Evolutionary conservation across 2,329 filamentous ascomycete species (phyloP), one percentile per base, ranked within the genome.

Genomic region (Aspergillus fumigatus): DNA sequence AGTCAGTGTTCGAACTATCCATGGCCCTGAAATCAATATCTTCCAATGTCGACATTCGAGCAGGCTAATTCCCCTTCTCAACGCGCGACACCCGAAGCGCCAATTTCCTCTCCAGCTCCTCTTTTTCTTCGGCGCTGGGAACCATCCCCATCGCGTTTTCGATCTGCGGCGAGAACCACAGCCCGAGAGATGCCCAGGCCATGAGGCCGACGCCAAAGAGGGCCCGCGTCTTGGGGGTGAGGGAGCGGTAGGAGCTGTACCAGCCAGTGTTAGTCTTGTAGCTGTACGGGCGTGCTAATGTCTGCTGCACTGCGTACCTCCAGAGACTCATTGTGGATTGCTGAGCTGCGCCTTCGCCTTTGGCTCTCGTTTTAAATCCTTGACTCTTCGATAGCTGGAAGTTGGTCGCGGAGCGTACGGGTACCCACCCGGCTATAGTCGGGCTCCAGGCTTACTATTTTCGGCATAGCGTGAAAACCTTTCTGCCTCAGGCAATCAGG

Each of bases 171-270:
- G 88, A 85, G 19, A 89, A 69, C 69, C 88, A 87, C n/a, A 94
- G 80, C 17, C 90, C 92, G 43, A 85, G 77, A 43, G 79, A 77
- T 14, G 90, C 90, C 84, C 91, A 96, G 35, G 84, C 84, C 68
- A 96, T 84, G 62, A 96, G 75, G 65, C 86, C 88, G 50, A 85
- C 71, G 64, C 92, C 92, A 60, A 96, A 80, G 50, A 87, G 75
- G 45, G 90, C 75, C 55, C 89, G 88, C 25, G 88, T 88, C 64
- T 83, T 86, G 19, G 88, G 83, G 3, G 87, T 77, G 53, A 96
- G 85, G 65, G 83, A 84, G 69, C 82, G 86, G 78, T 92, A 96
- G 52, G 85, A 79, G 67, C 86, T 89, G 54, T 32, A 51, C 17
- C 11, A 17, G 41, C 8, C 3, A 14, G 14, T 10, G 53, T 61